A percentile compares a stretch with the other conserved stretches of the same genome.
Conservation (phyloP, 805 yeast genomes). For the Priceomyces carsonii region DNA sequence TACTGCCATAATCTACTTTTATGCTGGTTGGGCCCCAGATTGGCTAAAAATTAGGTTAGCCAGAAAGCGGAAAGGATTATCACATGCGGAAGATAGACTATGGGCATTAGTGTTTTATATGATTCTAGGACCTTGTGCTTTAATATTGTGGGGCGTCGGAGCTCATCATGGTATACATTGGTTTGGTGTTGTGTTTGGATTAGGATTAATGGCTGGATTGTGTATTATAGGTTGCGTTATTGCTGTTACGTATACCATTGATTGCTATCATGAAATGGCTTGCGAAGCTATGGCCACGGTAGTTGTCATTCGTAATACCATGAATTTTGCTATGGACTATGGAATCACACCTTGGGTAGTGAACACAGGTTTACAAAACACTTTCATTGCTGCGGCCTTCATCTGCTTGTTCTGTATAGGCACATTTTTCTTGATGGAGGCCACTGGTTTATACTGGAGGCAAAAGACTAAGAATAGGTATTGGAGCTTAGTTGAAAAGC, state of each 20-base stretch:
- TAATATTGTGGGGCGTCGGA: conserved; percentile 67
- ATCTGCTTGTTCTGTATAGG: conserved; percentile 49
- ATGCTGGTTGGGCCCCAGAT: conserved; percentile 29
- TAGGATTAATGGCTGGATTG: conserved; percentile 57
- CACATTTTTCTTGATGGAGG: conserved; percentile 42
- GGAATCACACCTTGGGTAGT: conserved; percentile 60
- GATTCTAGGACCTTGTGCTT: conserved; percentile 54
- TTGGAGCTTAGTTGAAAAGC: conserved; percentile 31
- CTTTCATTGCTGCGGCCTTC: conserved; percentile 57
- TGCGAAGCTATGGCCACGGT: conserved; percentile 45
- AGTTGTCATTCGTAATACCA: conserved; percentile 54
- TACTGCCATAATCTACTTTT: conserved; percentile 1
- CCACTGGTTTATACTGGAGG: conserved; percentile 38
- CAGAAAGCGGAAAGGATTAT: conserved; percentile 16
- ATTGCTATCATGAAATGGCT: conserved; percentile 29
- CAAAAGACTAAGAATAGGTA: conserved; percentile 29
- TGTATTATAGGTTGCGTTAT: conserved; percentile 53
- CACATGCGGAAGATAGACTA: conserved; percentile 58
- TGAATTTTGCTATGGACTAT: conserved; percentile 61
- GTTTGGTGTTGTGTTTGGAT: conserved; percentile 49
- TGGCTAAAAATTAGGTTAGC: conserved; percentile 4
- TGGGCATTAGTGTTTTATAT: conserved; percentile 50
- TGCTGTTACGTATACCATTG: conserved; percentile 40
- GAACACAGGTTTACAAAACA: conserved; percentile 52
- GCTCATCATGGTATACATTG: conserved; percentile 55